Base-by-base conservation (phyloP, 352 stramenopile genomes). In the Pythium apleroticum region DNA sequence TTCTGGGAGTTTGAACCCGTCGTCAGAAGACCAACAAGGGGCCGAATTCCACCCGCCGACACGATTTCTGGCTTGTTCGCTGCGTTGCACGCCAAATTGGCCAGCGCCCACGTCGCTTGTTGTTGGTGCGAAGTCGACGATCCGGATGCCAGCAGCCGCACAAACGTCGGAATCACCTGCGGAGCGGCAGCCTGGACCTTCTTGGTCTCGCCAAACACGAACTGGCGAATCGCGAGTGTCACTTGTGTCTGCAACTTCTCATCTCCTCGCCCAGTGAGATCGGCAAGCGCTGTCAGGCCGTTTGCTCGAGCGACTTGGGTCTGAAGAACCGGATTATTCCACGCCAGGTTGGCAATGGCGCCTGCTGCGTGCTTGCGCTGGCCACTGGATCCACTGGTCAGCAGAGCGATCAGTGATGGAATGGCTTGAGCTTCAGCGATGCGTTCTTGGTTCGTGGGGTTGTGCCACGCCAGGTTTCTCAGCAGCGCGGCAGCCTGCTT, bases 31-130 rank as follows among this genome's bases (percentile, higher is more conserved):
- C 4, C 33, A 5, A 71, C 52, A 5, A 71, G 33, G 7, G 65
- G 57, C 10, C 20, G 41, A 24, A 66, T 66, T 7, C 30, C 65
- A 33, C 58, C 58, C 4, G 52, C 31, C 6, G 30, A 33, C 1
- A 66, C 65, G 56, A 71, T 66, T 46, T 66, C 52, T n/a, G 35
- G 10, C 52, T 71, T 71, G 58, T 71, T 71, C 4, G 57, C 48
- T 7, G 50, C 22, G n/a, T 66, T 52, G 48, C 57, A 66, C 0
- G 65, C 57, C n/a, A 71, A 37, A n/a, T 71, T 71, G 0, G 57
- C 57, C 4, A 71, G 31, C 12, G 52, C 52, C 58, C 58, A 66
- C 25, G 58, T 60, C 7, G 65, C 65, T 27, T 66, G 57, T 22
- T 71, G 57, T n/a, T 63, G 43, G 10, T 66, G 58, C 2, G 49